A percentile compares a stretch with the other conserved stretches of the same genome.
phyloP scores from a whole-genome alignment of 108 stramenopile species.

The Cyclotella sp. region DNA sequence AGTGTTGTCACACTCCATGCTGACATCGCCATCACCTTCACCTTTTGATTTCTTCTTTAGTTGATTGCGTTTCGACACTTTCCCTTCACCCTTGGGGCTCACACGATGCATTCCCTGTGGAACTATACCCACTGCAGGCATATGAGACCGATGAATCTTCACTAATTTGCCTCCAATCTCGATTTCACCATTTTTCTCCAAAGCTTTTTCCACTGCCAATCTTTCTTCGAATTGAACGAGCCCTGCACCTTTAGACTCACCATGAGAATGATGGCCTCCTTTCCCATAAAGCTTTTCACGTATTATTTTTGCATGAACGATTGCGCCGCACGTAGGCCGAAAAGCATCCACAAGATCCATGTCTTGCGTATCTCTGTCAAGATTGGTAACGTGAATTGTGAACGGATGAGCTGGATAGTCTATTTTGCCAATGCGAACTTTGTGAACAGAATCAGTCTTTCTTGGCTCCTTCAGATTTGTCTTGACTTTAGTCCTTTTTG shows the following conservation, averaged over 20 bases:
- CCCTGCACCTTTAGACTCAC: slow-evolving; percentile 82
- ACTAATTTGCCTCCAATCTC: slow-evolving; percentile 73
- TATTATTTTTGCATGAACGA: slow-evolving; percentile 86
- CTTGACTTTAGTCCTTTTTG: slow-evolving; percentile 48
- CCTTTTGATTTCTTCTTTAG: slow-evolving; percentile 44
- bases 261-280: slow-evolving; percentile 54
- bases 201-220: slow-evolving; percentile 80
- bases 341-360: slow-evolving; percentile 89
- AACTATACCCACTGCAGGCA: slow-evolving; percentile 77
- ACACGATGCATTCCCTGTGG: slow-evolving; percentile 86
- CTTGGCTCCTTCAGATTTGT: slow-evolving; percentile 55
- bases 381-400: slow-evolving; percentile 83
- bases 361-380: slow-evolving; percentile 72
- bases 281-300: slow-evolving; percentile 71
- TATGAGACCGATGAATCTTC: slow-evolving; percentile 74
- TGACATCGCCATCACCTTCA: slow-evolving; percentile 15
- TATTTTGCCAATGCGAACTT: slow-evolving; percentile 76
- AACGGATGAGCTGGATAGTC: slow-evolving; percentile 91
- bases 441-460: slow-evolving; percentile 59
- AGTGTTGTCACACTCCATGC: slow-evolving; percentile 23
- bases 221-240: slow-evolving; percentile 88
- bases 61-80: slow-evolving; percentile 65
- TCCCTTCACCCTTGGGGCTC: slow-evolving; percentile 81
- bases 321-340: slow-evolving; percentile 63
- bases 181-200: slow-evolving; percentile 67